Conservation (phyloP, 176 grass and related monocot species). For the Microstegium vimineum region DNA sequence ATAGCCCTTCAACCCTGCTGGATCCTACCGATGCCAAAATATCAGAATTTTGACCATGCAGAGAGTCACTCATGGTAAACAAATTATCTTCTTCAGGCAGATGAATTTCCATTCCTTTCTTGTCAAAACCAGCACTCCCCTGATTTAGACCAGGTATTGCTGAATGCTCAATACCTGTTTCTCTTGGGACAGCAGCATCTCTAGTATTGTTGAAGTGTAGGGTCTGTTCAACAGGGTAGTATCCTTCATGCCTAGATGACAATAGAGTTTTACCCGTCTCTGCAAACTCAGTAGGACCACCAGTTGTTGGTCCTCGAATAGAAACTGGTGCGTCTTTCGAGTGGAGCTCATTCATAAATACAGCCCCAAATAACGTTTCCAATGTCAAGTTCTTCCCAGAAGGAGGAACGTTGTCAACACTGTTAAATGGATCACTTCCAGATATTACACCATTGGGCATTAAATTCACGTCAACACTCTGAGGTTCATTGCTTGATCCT, state of each 20-base stretch:
- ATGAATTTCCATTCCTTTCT: conserved; percentile 53
- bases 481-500: conserved; percentile 34
- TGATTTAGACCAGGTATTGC: conserved; percentile 19
- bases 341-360: conserved; percentile 95
- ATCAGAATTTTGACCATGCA: conserved; percentile 41
- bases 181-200: conserved; percentile 20
- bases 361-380: conserved; percentile 79
- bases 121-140: conserved; percentile 40
- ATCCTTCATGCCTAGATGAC: conserved; percentile 38
- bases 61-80: conserved; percentile 55
- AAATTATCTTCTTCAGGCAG: conserved; percentile 90
- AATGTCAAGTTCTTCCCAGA: conserved; percentile 61
- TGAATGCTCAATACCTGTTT: conserved; percentile 30
- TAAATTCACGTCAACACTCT: conserved; percentile 24
- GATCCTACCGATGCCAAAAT: conserved; percentile 40
- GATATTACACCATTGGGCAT: conserved; percentile 20
- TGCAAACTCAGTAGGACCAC: conserved; percentile 38
- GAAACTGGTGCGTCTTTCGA: conserved; percentile 90
- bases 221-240: conserved; percentile 35
- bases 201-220: conserved; percentile 22
- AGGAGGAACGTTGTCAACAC: conserved; percentile 37
- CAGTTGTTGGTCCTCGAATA: conserved; percentile 45
- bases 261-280: conserved; percentile 23
- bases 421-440: conserved; percentile 42
- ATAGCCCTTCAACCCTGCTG: conserved; percentile 42